phyloP scores from a whole-genome alignment of 331 rosid species.

The Telfairia occidentalis region DNA sequence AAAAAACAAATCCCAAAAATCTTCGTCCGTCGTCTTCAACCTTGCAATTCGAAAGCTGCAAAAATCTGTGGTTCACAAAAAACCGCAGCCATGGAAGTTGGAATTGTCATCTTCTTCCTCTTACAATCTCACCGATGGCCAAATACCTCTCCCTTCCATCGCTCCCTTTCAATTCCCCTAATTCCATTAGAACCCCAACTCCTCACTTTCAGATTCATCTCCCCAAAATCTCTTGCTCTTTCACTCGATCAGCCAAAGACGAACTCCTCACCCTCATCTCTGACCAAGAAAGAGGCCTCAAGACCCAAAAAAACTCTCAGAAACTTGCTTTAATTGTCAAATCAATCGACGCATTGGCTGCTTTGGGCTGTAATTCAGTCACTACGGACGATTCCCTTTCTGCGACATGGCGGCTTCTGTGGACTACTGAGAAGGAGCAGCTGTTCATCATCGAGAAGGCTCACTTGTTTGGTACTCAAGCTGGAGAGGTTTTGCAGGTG shows the following conservation, averaged over 20 bases:
- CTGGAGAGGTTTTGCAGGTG: constrained; percentile 87
- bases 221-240: constrained; percentile 40
- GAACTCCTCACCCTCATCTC: constrained; percentile 57
- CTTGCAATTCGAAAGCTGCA: neutral
- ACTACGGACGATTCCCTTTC: constrained; percentile 59
- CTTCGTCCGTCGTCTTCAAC: neutral
- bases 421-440: constrained; percentile 98
- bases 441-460: constrained; percentile 77
- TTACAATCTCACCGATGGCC: constrained; percentile 32
- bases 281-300: constrained; percentile 74
- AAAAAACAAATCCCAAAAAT: neutral
- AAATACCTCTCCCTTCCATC: constrained; percentile 21
- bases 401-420: constrained; percentile 74
- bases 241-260: constrained; percentile 40
- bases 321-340: constrained; percentile 39
- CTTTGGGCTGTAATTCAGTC: constrained; percentile 26
- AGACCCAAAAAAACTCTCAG: constrained; percentile 38
- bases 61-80: neutral
- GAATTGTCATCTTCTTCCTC: neutral
- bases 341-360: constrained; percentile 49
- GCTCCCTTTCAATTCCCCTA: neutral
- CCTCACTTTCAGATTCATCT: constrained; percentile 12
- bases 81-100: neutral
- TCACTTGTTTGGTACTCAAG: constrained; percentile 49
- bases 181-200: constrained; percentile 16